Evolutionary conservation across 2,329 filamentous ascomycete species (phyloP).

Genomic region (Fusarium staphyleae): DNA sequence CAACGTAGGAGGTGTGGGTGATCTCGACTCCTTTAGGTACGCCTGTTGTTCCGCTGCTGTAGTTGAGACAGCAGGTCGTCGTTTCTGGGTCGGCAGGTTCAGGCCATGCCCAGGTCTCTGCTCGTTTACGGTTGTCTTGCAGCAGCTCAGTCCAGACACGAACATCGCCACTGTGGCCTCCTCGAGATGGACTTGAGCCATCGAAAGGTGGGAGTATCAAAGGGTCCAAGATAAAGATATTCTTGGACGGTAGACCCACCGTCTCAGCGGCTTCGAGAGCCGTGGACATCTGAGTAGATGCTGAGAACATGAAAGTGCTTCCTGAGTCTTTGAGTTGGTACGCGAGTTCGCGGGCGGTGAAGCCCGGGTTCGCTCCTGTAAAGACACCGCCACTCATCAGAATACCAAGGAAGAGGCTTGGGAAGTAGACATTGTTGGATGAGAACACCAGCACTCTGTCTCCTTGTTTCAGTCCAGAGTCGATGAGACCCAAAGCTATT

Average conservation of each 20-base stretch:
- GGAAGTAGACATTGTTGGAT: constrained; percentile 77
- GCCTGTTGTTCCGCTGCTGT: constrained; percentile 79
- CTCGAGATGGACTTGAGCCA: constrained; percentile 40
- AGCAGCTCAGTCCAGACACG: constrained; percentile 70
- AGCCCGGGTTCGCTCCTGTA: constrained; percentile 75
- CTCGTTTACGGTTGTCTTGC: constrained; percentile 49
- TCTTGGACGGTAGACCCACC: constrained; percentile 59
- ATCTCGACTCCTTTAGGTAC: constrained; percentile 85
- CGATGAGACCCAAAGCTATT: constrained; percentile 70
- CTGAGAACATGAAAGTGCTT: constrained; percentile 70
- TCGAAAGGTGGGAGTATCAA: constrained; percentile 40
- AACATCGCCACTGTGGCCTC: background rate
- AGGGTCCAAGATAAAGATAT: constrained; percentile 73
- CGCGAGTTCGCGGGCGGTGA: constrained; percentile 72
- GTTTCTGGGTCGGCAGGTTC: constrained; percentile 57
- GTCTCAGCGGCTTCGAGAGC: constrained; percentile 70
- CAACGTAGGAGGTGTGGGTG: constrained; percentile 75
- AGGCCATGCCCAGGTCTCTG: constrained; percentile 65
- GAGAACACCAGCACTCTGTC: constrained; percentile 78
- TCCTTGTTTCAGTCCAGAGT: constrained; percentile 68
- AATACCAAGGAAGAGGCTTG: constrained; percentile 72
- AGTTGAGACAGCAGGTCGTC: constrained; percentile 75
- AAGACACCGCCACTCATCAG: constrained; percentile 81
- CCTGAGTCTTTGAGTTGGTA: constrained; percentile 77
- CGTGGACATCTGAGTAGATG: constrained; percentile 64